phyloP scores from a whole-genome alignment of 1,284 basidiomycete genomes.

The Vanrija sp. region DNA sequence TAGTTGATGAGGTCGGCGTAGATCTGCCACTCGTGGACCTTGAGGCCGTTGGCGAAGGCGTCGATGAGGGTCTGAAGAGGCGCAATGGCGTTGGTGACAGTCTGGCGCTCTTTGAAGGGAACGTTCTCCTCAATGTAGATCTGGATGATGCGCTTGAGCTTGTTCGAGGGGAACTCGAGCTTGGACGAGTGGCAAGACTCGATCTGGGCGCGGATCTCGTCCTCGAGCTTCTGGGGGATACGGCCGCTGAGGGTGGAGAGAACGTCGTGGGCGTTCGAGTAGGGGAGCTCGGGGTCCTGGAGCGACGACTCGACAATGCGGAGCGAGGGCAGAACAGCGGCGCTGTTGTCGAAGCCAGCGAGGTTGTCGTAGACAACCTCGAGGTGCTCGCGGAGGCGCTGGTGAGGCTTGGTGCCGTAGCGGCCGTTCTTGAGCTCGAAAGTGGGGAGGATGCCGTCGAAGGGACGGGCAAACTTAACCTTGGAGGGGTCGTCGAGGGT shows the following conservation, averaged over 20 bases:
- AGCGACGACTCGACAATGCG: slow-evolving; percentile 43
- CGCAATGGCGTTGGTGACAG: slow-evolving; percentile 69
- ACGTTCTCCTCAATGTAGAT: slow-evolving; percentile 79
- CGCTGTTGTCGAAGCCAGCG: slow-evolving; percentile 89
- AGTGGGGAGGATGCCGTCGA: slow-evolving; percentile 83
- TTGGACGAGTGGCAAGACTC: slow-evolving; percentile 68
- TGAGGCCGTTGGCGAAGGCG: slow-evolving; percentile 75
- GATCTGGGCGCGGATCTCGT: slow-evolving; percentile 72
- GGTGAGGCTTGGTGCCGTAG: slow-evolving; percentile 85
- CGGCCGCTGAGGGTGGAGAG: slow-evolving; percentile 88
- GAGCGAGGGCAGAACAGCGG: slow-evolving; percentile 40
- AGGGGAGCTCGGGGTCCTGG: slow-evolving; percentile 81
- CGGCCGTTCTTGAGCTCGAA: slow-evolving; percentile 79
- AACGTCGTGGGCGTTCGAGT: slow-evolving; percentile 77
- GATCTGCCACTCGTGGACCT: slow-evolving; percentile 71
- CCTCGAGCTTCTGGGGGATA: slow-evolving; percentile 88
- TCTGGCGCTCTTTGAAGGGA: slow-evolving; percentile 68
- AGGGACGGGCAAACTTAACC: slow-evolving; percentile 97
- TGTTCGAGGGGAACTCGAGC: slow-evolving; percentile 78
- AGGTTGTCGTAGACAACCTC: slow-evolving; percentile 86
- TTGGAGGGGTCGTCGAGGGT: slow-evolving; percentile 94
- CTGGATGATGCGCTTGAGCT: slow-evolving; percentile 58
- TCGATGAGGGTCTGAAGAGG: slow-evolving; percentile 75
- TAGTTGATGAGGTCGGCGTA: slow-evolving; percentile 48
- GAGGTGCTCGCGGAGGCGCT: slow-evolving; percentile 73